Evolutionary conservation across 164 flowering plant species (phyloP).

Genomic region (Annona squamosa): DNA sequence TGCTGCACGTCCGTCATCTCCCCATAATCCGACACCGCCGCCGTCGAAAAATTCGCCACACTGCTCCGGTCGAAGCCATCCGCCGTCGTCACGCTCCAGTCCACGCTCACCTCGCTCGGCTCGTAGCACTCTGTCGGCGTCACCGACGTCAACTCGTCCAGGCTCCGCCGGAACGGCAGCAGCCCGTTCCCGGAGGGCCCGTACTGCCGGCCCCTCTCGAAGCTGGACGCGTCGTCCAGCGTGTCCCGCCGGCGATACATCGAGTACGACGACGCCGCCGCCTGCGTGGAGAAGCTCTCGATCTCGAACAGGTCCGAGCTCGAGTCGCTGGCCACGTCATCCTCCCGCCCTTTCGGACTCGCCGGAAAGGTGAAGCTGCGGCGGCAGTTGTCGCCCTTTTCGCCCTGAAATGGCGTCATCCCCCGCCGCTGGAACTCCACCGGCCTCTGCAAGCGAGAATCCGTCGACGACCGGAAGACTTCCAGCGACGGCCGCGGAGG

Average conservation of each 20-base stretch:
- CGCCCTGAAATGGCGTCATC: conserved; percentile 6
- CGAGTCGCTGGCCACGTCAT: conserved; percentile 67
- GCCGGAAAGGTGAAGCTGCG: conserved; percentile 26
- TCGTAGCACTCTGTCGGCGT: conserved; percentile 61
- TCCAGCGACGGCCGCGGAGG: conserved; percentile 53
- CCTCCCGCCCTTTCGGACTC: conserved; percentile 33
- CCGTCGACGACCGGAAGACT: conserved; percentile 32
- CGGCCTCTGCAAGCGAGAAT: conserved; percentile 4
- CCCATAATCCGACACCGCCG: conserved; percentile 36
- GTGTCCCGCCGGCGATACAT: conserved; percentile 41
- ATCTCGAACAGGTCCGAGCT: conserved; percentile 93
- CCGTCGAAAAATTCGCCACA: conserved; percentile 32
- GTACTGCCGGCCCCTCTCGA: background rate
- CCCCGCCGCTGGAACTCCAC: conserved; percentile 10
- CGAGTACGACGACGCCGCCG: conserved; percentile 21
- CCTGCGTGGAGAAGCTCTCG: conserved; percentile 76
- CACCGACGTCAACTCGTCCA: conserved; percentile 35
- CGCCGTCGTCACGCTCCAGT: conserved; percentile 91
- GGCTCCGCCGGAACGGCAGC: conserved; percentile 19
- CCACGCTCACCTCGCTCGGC: conserved; percentile 86
- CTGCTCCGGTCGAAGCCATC: conserved; percentile 67
- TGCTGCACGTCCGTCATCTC: conserved; percentile 8
- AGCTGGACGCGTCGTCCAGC: conserved; percentile 36
- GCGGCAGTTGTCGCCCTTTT: conserved; percentile 9
- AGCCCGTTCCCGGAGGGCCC: background rate